Base-by-base conservation (phyloP, 2,329 filamentous ascomycete species). In the Ploettnerulaceae sp. region DNA sequence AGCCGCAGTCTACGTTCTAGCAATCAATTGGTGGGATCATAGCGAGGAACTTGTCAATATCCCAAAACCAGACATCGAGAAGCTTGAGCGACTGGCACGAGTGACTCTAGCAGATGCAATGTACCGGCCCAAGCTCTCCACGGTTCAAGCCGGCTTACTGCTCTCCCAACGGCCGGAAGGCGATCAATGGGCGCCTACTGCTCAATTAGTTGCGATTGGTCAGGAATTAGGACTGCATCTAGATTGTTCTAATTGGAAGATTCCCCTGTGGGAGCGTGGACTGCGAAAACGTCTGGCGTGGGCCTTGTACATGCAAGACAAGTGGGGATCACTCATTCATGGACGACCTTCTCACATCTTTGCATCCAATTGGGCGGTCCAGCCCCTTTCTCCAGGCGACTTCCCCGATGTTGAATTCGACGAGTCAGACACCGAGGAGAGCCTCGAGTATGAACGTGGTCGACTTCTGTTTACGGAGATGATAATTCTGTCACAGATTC, bases 251-350 rank as follows among this genome's bases (percentile, higher is more conserved):
- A 73, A 74, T 42, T 95, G 90, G 90, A 87, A 87, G 52, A 91
- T 95, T 44, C 87, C 89, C 21, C 75, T 76, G 0, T 95, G 89
- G 89, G 89, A 95, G 65, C 84, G 86, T 57, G 86, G 88, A 0
- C 66, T 95, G 48, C 77, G 90, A 51, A 93, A 91, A 64, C 79
- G 90, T 38, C 76, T 95, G 32, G 89, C 88, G 1, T 95, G 90
- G 89, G 89, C 87, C 2, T 67, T 95, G 40, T 95, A 93, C 64
- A 91, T 94, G 84, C 89, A 95, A 67, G 90, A 96, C 67, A 94
- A 87, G 65, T 95, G 89, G 89, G 87, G 86, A 12, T 83, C 89
- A 2, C 72, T 95, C 15, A 82, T 93, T 18, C 86, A 94, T 60
- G 89, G 89, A 36, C 82, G 89, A 8, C 89, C 89, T 1, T 93